A percentile compares a stretch with the other conserved stretches of the same genome.
Evolutionary conservation across 768 basidiomycete genomes (phyloP).

Genomic region (Lactarius psammicola): DNA sequence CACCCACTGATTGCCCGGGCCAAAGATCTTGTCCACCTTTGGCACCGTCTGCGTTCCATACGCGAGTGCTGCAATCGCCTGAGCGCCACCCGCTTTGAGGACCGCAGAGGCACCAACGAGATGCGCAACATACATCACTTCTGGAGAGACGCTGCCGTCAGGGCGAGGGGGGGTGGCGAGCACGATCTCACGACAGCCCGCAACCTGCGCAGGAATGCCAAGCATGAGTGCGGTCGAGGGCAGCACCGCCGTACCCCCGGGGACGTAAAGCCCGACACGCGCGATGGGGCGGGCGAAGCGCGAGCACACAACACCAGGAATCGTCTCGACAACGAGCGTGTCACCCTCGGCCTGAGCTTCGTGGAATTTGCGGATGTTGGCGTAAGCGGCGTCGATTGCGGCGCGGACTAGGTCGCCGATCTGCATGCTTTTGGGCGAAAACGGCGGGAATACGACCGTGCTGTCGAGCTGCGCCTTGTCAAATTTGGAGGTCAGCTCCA

Average conservation of each 20-base stretch:
- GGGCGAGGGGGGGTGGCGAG: constrained; percentile 94
- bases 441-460: constrained; percentile 78
- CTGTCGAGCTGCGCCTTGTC: constrained; percentile 75
- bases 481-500: constrained; percentile 89
- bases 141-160: constrained; percentile 92
- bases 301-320: constrained; percentile 96
- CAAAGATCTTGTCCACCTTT: constrained; percentile 99
- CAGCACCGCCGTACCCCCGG: constrained; percentile 93
- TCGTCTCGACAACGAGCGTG: constrained; percentile 85
- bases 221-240: constrained; percentile 98
- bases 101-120: constrained; percentile 88
- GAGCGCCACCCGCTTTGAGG: constrained; percentile 93
- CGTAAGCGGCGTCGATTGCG: constrained; percentile 89
- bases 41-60: constrained; percentile 95
- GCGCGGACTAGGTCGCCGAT: constrained; percentile 62
- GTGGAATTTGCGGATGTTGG: constrained; percentile 91
- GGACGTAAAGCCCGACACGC: constrained; percentile 94
- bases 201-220: constrained; percentile 96
- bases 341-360: constrained; percentile 75
- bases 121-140: constrained; percentile 95
- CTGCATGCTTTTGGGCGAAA: constrained; percentile 58
- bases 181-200: constrained; percentile 88
- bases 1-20: constrained; percentile 99
- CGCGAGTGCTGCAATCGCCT: constrained; percentile 93
- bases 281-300: constrained; percentile 94